Evolutionary conservation across 2,329 filamentous ascomycete species (phyloP).

Genomic region (Verticillium zaregamsianum): DNA sequence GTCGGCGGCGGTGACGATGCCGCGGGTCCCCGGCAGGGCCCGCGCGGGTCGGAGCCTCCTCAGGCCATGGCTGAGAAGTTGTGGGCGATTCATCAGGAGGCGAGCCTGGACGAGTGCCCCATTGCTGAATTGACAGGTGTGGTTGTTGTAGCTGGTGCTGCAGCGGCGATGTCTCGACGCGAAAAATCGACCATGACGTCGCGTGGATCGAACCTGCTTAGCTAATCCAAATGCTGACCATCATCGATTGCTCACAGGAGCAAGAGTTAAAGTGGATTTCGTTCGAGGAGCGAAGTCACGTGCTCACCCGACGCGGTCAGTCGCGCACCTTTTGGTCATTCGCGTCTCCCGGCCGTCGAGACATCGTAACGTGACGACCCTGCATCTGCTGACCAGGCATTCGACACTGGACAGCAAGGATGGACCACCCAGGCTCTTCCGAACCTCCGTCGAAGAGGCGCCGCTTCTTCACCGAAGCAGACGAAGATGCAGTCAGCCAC

Average conservation of each 20-base stretch:
- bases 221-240: background rate
- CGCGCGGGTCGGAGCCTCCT: conserved; percentile 25
- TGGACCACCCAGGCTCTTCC: conserved; percentile 33
- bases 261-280: conserved; percentile 8
- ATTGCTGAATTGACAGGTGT: background rate
- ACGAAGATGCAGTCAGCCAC: conserved; percentile 17
- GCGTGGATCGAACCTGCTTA: background rate
- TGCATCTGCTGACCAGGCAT: background rate
- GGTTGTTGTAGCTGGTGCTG: background rate
- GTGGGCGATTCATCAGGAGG: conserved; percentile 34
- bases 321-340: conserved; percentile 8
- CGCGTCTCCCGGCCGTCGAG: conserved; percentile 30
- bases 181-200: background rate
- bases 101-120: background rate
- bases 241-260: background rate
- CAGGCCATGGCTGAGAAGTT: conserved; percentile 31
- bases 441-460: conserved; percentile 43
- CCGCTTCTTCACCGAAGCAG: conserved; percentile 38
- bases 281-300: conserved; percentile 28
- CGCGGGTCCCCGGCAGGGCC: conserved; percentile 4
- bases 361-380: background rate
- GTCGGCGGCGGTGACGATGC: conserved; percentile 46
- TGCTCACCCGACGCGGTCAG: conserved; percentile 31
- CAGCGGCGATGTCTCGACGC: background rate
- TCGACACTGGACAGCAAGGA: conserved; percentile 17